Base-by-base conservation (phyloP, 1,284 basidiomycete species). In the Coriolopsis trogii region DNA sequence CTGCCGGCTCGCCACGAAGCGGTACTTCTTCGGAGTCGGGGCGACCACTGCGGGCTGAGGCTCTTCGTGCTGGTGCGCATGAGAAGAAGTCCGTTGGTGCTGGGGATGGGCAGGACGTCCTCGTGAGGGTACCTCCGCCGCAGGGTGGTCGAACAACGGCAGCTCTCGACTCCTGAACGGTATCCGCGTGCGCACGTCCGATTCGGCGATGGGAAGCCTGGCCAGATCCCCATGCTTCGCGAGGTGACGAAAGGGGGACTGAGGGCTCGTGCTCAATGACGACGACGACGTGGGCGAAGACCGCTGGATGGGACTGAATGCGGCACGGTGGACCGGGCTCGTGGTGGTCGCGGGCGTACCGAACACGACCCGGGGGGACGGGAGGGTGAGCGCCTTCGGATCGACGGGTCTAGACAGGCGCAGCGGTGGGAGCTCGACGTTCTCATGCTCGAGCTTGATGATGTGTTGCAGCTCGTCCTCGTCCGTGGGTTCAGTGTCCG, bases 1-100 rank as follows among this genome's bases (percentile, higher is more conserved):
- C 18, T 46, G 42, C 39, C 33, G 41, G 49, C 57, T 56, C 15
- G 53, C 46, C 26, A 59, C 57, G 41, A 59, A 59, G 34, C 57
- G 57, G 37, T 43, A 59, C 51, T 51, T 55, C 48, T 50, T 51
- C 20, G 46, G 51, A 7, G 41, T 38, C n/a, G 46, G 43, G 15
- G 50, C 30, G 28, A 33, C 21, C 41, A 30, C 36, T 7, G 40
- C 25, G 3, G 23, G 24, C 44, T 24, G 18, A 12, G 21, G 28
- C 8, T 5, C 41, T 13, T 40, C 21, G 9, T 12, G 34, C 8
- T 4, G 12, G 29, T 25, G 29, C 26, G 29, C 16, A 12, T 43
- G 7, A 8, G 8, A 18, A 7, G 13, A 6, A 18, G 6, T 16
- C 7, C 37, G 24, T 25, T 33, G 33, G 26, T 38, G 24, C 23